Evolutionary conservation across 1,139 yeast genomes (phyloP).

Genomic region (Debaryomyces nepalensis): DNA sequence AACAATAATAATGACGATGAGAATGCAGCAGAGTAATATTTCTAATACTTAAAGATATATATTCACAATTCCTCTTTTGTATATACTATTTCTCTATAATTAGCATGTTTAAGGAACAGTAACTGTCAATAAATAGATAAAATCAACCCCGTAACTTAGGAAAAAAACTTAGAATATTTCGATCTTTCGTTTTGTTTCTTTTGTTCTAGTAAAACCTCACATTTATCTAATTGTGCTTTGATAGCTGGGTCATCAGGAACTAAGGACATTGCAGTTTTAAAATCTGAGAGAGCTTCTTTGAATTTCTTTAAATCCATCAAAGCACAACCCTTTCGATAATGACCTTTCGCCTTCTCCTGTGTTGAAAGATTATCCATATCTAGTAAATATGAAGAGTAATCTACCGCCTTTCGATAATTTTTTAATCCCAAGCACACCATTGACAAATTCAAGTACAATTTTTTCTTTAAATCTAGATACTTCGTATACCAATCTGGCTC

Average conservation of each 20-base stretch:
- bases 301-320: slow-evolving; percentile 46
- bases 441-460: slow-evolving; percentile 63
- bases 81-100: slow-evolving; percentile 1
- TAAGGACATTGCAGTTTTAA: slow-evolving; percentile 47
- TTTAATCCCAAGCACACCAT: slow-evolving; percentile 54
- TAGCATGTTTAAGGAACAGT: slow-evolving; percentile 1
- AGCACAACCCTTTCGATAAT: slow-evolving; percentile 63
- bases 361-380: slow-evolving; percentile 46
- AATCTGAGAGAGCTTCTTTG: slow-evolving; percentile 53
- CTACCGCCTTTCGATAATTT: slow-evolving; percentile 49
- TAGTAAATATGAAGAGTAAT: slow-evolving; percentile 58
- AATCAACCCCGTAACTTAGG: slow-evolving; percentile 14
- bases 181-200: slow-evolving; percentile 55
- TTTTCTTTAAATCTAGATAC: slow-evolving; percentile 61
- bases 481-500: slow-evolving; percentile 56
- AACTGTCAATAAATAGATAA: neutral
- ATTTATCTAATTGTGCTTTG: slow-evolving; percentile 43
- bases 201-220: slow-evolving; percentile 42
- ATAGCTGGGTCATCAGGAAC: slow-evolving; percentile 59
- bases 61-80: neutral
- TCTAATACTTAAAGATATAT: neutral
- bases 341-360: slow-evolving; percentile 63
- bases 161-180: slow-evolving; percentile 62
- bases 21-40: neutral
- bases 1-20: neutral